These are phyloP conservation scores for Funneliformis geosporum DNA, from an alignment of 192 early-diverging fungal species.

Conservation along the genomic window DNA sequence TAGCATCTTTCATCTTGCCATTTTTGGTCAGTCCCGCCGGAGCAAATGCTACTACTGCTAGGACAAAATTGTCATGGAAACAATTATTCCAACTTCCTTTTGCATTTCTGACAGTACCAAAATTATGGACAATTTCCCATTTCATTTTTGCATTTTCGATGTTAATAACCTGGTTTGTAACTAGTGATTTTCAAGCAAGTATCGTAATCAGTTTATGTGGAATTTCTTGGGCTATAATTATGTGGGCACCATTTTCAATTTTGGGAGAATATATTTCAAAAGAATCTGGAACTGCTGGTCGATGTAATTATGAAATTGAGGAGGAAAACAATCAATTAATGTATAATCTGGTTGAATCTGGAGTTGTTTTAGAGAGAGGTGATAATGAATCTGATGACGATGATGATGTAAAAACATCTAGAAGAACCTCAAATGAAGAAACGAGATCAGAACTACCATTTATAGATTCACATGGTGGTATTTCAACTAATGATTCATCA, in stretches of 20 bases:
- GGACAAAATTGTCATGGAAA: slow-evolving; percentile 12
- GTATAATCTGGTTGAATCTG: background rate
- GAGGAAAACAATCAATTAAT: background rate
- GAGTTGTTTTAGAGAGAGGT: slow-evolving; percentile 7
- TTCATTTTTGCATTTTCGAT: slow-evolving; percentile 70
- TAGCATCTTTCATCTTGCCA: slow-evolving; percentile 50
- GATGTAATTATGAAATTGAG: background rate
- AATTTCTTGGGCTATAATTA: slow-evolving; percentile 81
- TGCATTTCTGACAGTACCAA: slow-evolving; percentile 42
- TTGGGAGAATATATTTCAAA: slow-evolving; percentile 74
- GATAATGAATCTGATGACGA: slow-evolving; percentile 29
- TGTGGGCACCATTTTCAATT: slow-evolving; percentile 94
- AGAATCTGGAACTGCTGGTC: slow-evolving; percentile 38
- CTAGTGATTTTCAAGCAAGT: slow-evolving; percentile 57
- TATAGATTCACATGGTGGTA: background rate
- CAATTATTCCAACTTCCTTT: slow-evolving; percentile 35
- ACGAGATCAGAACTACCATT: slow-evolving; percentile 9
- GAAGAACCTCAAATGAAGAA: slow-evolving; percentile 36
- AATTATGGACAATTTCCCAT: slow-evolving; percentile 74
- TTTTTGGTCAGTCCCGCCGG: slow-evolving; percentile 40
- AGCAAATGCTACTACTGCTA: background rate
- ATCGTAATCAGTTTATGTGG: slow-evolving; percentile 73
- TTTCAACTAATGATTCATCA: background rate
- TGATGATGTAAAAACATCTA: slow-evolving; percentile 6
- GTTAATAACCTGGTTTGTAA: slow-evolving; percentile 64